These are phyloP conservation scores for Oenanthe javanica DNA, from an alignment of 140 eudicot genomes.

Conservation along the genomic window DNA sequence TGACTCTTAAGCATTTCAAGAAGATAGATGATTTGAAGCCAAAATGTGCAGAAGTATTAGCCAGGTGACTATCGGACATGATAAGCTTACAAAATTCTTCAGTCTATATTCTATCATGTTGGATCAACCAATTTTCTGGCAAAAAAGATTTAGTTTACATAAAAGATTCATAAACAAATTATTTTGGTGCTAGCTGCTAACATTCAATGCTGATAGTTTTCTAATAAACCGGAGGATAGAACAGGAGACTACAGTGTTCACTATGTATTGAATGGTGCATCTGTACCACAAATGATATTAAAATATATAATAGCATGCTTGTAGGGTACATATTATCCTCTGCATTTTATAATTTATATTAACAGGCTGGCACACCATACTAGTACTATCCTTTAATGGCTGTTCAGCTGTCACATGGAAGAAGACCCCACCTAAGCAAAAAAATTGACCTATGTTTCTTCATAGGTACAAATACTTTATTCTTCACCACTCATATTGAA, in stretches of 20 bases:
- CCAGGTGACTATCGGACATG: not conserved
- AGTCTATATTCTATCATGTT: not conserved
- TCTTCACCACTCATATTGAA: not conserved
- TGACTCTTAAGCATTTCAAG: not conserved
- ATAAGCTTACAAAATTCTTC: not conserved
- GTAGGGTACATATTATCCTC: not conserved
- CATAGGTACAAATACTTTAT: not conserved
- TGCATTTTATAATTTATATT: not conserved
- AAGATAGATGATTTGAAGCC: not conserved
- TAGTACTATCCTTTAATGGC: slow-evolving; percentile 15
- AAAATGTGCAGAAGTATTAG: not conserved
- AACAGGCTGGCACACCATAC: slow-evolving; percentile 3
- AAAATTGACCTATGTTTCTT: not conserved
- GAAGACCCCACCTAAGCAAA: not conserved
- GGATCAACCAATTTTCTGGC: not conserved
- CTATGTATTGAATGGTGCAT: not conserved
- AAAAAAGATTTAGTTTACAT: not conserved
- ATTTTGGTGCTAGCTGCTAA: not conserved
- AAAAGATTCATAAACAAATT: not conserved
- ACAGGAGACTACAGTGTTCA: not conserved
- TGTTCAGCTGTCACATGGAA: slow-evolving; percentile 29
- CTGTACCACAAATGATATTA: not conserved
- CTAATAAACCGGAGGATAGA: not conserved
- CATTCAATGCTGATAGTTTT: not conserved
- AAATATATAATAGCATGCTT: not conserved